Conservation (phyloP, 106 monocot species). For the Dioscorea dumetorum region DNA sequence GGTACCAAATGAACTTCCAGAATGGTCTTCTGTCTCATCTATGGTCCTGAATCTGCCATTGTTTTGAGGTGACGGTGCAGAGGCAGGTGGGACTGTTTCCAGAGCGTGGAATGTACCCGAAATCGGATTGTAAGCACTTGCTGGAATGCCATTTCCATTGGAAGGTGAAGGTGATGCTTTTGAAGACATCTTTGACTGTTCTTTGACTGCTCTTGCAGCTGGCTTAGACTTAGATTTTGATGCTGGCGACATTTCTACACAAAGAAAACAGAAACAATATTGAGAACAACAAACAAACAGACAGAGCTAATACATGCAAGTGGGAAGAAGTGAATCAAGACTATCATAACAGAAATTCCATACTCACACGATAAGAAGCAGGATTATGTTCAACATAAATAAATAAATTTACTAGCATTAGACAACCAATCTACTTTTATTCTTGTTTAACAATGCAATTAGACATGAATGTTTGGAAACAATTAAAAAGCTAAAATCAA, state of each 20-base stretch:
- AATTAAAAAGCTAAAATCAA: too few relatives aligned
- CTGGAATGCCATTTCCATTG: conserved; percentile 13
- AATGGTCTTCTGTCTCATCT: conserved; percentile 45
- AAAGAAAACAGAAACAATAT: not conserved
- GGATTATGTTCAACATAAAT: too few relatives aligned
- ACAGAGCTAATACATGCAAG: too few relatives aligned
- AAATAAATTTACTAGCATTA: too few relatives aligned
- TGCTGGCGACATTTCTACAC: conserved; percentile 59
- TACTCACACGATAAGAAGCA: too few relatives aligned
- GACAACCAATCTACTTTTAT: too few relatives aligned
- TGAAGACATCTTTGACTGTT: conserved; percentile 28
- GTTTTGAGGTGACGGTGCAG: conserved; percentile 7
- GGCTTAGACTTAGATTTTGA: conserved; percentile 80
- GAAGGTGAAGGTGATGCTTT: conserved; percentile 23
- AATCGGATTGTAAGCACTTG: conserved; percentile 38
- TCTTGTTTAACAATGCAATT: too few relatives aligned
- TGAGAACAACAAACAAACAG: too few relatives aligned
- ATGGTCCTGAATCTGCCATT: conserved; percentile 22
- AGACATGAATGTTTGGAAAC: too few relatives aligned
- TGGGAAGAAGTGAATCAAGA: too few relatives aligned
- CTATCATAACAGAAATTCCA: too few relatives aligned
- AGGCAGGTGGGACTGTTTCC: conserved; percentile 19
- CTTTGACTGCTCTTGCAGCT: conserved; percentile 28
- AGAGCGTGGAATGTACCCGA: conserved; percentile 55
- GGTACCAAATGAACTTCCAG: conserved; percentile 31